Percentiles rank a stretch among this genome's conserved stretches.
These are phyloP conservation scores for Ogataea nakhonphanomensis DNA, from an alignment of 805 yeast genomes.

Conservation along the genomic window DNA sequence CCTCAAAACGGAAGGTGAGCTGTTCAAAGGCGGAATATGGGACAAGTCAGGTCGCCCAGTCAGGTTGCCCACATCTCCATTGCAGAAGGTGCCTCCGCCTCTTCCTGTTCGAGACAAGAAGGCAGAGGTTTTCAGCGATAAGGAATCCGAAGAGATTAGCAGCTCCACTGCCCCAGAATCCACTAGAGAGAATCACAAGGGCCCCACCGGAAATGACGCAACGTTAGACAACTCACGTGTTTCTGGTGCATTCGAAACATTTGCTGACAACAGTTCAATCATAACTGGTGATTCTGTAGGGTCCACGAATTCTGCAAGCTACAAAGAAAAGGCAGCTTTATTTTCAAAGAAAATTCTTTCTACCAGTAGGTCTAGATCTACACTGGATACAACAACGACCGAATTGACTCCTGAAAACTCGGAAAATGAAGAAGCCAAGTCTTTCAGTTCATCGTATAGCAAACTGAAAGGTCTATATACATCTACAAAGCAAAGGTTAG, in stretches of 20 bases:
- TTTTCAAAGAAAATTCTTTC: constrained; percentile 10
- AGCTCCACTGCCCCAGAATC: background rate
- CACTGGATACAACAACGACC: background rate
- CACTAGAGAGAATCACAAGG: background rate
- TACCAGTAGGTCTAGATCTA: background rate
- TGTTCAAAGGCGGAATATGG: constrained; percentile 95
- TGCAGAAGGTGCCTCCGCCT: background rate
- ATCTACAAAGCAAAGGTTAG: constrained; percentile 37
- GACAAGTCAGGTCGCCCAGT: constrained; percentile 39
- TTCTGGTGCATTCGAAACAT: background rate
- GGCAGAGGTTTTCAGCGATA: background rate
- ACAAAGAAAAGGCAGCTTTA: constrained; percentile 14
- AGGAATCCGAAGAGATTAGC: background rate
- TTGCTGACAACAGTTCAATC: constrained; percentile 1
- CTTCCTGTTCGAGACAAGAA: background rate
- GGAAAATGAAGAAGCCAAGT: constrained; percentile 7
- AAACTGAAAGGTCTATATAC: constrained; percentile 71
- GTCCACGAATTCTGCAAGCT: constrained; percentile 7
- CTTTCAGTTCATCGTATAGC: constrained; percentile 45
- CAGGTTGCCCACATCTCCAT: background rate
- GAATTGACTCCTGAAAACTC: background rate
- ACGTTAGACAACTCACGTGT: background rate
- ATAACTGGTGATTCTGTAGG: constrained; percentile 5
- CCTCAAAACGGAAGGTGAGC: constrained; percentile 59
- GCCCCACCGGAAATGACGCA: background rate